A percentile compares a stretch with the other conserved stretches of the same genome.
Evolutionary conservation across 495 filamentous ascomycete species (phyloP).

Genomic region (Trichoderma asperelloides): DNA sequence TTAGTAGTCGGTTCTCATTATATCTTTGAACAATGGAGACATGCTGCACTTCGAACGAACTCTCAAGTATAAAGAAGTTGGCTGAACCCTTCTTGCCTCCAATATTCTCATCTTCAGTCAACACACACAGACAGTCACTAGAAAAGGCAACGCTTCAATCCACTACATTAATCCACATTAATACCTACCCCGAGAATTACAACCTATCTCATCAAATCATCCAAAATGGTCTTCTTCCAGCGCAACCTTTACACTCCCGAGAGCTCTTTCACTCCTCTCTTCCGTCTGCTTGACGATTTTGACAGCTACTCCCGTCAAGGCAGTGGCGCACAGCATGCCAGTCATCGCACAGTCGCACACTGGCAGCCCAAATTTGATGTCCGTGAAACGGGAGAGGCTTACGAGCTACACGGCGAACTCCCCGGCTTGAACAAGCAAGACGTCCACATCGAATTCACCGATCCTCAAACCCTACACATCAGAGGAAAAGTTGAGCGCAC

Average conservation of each 20-base stretch:
- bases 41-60: background rate
- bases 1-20: background rate
- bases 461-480: constrained; percentile 57
- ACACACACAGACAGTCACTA: background rate
- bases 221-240: constrained; percentile 21
- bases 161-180: too few relatives aligned
- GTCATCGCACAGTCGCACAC: constrained; percentile 22
- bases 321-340: constrained; percentile 18
- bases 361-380: constrained; percentile 72
- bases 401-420: constrained; percentile 73
- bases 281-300: constrained; percentile 64
- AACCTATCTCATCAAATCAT: background rate
- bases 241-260: constrained; percentile 16
- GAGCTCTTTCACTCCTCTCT: constrained; percentile 50
- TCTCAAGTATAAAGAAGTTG: background rate
- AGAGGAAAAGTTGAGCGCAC: constrained; percentile 50
- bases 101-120: background rate
- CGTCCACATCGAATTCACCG: constrained; percentile 69
- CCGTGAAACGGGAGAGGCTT: constrained; percentile 50
- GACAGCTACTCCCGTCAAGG: constrained; percentile 37
- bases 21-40: background rate
- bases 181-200: too few relatives aligned
- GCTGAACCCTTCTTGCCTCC: background rate
- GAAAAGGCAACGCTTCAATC: background rate
- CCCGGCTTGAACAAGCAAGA: constrained; percentile 66